Evolutionary conservation across 345 rosid genomes (phyloP).

Genomic region (Toxicodendron radicans): DNA sequence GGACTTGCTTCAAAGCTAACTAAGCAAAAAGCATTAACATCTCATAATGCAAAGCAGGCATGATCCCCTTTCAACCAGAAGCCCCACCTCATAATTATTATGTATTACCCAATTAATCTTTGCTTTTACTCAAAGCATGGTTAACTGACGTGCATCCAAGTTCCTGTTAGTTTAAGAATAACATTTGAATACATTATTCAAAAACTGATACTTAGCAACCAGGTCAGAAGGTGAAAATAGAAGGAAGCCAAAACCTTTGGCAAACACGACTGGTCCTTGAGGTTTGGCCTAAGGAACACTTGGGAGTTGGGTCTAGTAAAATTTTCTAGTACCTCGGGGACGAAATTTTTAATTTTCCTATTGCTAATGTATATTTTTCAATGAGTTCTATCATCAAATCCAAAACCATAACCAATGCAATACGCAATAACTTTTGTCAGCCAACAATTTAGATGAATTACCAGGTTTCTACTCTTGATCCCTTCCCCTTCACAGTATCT

Average conservation of each 20-base stretch:
- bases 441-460: neutral
- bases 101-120: neutral
- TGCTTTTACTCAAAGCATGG: neutral
- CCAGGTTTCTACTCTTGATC: neutral
- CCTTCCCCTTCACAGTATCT: neutral
- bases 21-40: neutral
- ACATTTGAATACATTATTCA: neutral
- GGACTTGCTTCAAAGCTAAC: neutral
- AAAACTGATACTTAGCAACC: neutral
- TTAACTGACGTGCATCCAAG: neutral
- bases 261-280: neutral
- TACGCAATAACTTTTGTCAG: neutral
- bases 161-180: neutral
- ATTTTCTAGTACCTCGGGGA: no score
- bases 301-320: no score
- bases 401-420: neutral
- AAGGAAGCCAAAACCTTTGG: neutral
- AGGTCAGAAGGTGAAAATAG: neutral
- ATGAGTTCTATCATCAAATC: neutral
- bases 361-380: neutral
- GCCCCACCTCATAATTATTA: neutral
- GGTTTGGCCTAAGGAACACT: no score
- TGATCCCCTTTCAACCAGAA: neutral
- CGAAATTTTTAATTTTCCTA: no score
- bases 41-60: neutral